phyloP scores from a whole-genome alignment of 139 green algal genomes.

The Volvox africanus region DNA sequence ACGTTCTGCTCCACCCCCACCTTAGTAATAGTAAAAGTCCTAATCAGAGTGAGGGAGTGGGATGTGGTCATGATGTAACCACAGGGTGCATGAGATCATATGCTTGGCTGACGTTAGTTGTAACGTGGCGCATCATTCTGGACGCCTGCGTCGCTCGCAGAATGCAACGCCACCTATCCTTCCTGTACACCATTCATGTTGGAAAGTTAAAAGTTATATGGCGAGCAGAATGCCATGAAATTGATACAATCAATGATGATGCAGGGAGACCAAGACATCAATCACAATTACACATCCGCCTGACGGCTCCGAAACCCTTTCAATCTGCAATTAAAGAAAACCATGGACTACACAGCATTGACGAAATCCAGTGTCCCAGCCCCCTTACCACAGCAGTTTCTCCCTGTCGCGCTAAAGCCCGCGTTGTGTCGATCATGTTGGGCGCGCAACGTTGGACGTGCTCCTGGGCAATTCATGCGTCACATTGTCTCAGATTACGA shows the following conservation, averaged over 20 bases:
- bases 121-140: too few relatives aligned
- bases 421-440: neutral
- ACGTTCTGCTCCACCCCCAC: neutral
- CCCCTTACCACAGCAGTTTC: neutral
- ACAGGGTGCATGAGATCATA: too few relatives aligned
- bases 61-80: too few relatives aligned
- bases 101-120: too few relatives aligned
- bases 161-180: too few relatives aligned
- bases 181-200: too few relatives aligned
- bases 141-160: too few relatives aligned
- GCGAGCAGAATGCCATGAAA: neutral
- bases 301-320: neutral
- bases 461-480: neutral
- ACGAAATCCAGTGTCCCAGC: neutral
- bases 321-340: neutral
- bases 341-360: neutral
- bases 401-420: neutral
- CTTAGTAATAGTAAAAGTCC: neutral
- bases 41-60: neutral
- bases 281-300: too few relatives aligned
- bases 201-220: neutral
- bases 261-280: too few relatives aligned
- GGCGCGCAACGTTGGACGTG: constrained; percentile 18
- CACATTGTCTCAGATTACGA: neutral
- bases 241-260: too few relatives aligned